These are phyloP conservation scores for Ciborinia camelliae DNA, from an alignment of 2,329 filamentous ascomycete genomes.

Conservation along the genomic window DNA sequence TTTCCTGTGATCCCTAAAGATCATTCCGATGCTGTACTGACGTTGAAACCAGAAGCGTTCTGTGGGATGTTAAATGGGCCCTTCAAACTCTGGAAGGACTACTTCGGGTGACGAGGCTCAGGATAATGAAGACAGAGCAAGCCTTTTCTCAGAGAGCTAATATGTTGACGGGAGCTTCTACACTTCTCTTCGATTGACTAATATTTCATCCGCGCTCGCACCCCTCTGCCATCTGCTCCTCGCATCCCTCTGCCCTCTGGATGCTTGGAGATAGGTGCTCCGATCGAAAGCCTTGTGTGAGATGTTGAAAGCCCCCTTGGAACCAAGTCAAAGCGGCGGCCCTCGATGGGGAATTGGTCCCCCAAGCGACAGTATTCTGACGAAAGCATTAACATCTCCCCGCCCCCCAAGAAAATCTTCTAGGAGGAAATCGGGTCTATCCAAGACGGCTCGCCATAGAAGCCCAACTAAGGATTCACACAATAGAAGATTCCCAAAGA, in stretches of 20 bases:
- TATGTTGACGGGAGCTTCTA: too few relatives aligned
- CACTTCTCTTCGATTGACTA: too few relatives aligned
- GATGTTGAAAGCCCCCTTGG: not conserved
- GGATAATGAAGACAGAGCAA: too few relatives aligned
- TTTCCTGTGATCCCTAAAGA: not conserved
- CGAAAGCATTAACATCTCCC: not conserved
- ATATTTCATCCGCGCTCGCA: too few relatives aligned
- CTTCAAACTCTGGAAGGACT: not conserved
- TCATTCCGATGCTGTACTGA: not conserved
- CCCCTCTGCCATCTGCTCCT: too few relatives aligned
- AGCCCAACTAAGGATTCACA: not conserved
- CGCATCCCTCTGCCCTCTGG: too few relatives aligned
- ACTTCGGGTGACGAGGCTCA: not conserved
- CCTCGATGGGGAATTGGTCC: too few relatives aligned
- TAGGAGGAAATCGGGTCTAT: not conserved
- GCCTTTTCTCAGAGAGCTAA: too few relatives aligned
- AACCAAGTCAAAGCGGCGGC: too few relatives aligned
- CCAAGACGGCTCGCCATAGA: not conserved
- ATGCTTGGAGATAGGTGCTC: too few relatives aligned
- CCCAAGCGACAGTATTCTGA: too few relatives aligned
- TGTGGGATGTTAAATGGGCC: not conserved
- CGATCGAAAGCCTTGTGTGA: not conserved
- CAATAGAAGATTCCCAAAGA: not conserved
- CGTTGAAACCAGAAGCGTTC: not conserved
- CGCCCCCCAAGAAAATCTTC: not conserved